Conservation (phyloP, 768 basidiomycete species). For the Glaciozyma martinii region DNA sequence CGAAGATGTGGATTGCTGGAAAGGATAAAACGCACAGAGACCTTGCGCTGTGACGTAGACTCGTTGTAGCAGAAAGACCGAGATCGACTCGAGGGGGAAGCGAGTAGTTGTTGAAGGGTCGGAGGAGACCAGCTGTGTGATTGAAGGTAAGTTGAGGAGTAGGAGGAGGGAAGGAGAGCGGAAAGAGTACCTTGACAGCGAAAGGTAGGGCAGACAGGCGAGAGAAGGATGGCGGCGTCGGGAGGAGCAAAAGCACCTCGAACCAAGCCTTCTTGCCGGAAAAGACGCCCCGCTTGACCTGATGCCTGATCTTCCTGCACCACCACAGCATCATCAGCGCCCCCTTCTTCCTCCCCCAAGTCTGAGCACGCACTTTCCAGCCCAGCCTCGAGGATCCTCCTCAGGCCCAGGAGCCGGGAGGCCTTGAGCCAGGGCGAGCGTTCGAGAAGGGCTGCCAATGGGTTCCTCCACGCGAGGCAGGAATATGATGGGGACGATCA, state of each 20-base stretch:
- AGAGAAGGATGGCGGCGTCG: neutral
- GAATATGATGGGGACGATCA: slow-evolving; percentile 23
- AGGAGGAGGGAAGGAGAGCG: neutral
- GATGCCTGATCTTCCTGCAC: neutral
- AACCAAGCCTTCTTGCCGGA: neutral
- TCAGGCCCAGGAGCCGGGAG: neutral
- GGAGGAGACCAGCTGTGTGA: slow-evolving; percentile 3
- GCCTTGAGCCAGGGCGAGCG: neutral
- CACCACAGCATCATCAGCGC: neutral
- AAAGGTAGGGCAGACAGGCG: neutral
- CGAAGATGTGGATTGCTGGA: neutral
- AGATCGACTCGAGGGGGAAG: neutral
- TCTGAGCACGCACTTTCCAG: slow-evolving; percentile 9
- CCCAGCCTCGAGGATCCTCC: slow-evolving; percentile 17
- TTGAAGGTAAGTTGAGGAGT: neutral
- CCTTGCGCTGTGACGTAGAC: slow-evolving; percentile 9
- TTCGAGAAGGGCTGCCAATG: neutral
- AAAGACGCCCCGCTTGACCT: neutral
- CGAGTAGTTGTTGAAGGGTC: neutral
- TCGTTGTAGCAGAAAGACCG: slow-evolving; percentile 17
- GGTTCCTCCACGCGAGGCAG: slow-evolving; percentile 11
- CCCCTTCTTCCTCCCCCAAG: neutral
- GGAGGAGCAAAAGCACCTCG: neutral
- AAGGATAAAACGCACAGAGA: slow-evolving; percentile 3
- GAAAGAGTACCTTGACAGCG: neutral